Evolutionary conservation across 1,139 yeast genomes (phyloP), one percentile per base, ranked within the genome.

Genomic region (Pneumocystis oryctolagi): DNA sequence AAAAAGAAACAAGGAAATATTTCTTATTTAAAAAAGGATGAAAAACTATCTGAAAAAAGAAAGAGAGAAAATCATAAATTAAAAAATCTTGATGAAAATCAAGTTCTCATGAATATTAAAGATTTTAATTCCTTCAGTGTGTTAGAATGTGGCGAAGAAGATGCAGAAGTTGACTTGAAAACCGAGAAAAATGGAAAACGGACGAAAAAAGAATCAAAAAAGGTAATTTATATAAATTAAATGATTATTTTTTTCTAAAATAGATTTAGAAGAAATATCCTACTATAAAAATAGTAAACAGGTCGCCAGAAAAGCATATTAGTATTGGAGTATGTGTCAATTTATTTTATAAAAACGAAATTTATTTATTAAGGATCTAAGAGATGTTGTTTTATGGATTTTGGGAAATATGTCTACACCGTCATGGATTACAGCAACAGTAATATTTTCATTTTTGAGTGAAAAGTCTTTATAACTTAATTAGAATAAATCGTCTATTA

Each of bases 401-500:
- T 25, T 47, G 20, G 55, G 55, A 28, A 47, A 47, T 47, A 47
- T 20, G 9, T 47, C 55, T 12, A 31, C 55, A 28, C 55, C 55
- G 12, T 47, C 55, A 25, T 47, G 55, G 55, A 25, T 47, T 25
- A 14, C 31, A 12, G 30, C 20, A 8, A 47, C 16, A 9, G 55
- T 47, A 47, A 20, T 47, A 9, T 47, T 25, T 25, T 12, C 25
- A n/a, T 25, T 47, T 18, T 25, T 6, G 3, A 1, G n/a, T 47
- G 5, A 47, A 47, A 42, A n/a, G n/a, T 25, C 20, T 25, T 25
- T 25, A 47, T 25, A 47, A 47, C 16, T 12, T 47, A 18, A 60
- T 64, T 34, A 62, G 35, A 82, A 82, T 67, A 73, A 79, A 64
- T 68, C 70, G 4, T 71, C 77, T 1, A 73, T 83, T 5, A 72